phyloP scores from a whole-genome alignment of 805 yeast species.

The Blastobotrys americana region DNA sequence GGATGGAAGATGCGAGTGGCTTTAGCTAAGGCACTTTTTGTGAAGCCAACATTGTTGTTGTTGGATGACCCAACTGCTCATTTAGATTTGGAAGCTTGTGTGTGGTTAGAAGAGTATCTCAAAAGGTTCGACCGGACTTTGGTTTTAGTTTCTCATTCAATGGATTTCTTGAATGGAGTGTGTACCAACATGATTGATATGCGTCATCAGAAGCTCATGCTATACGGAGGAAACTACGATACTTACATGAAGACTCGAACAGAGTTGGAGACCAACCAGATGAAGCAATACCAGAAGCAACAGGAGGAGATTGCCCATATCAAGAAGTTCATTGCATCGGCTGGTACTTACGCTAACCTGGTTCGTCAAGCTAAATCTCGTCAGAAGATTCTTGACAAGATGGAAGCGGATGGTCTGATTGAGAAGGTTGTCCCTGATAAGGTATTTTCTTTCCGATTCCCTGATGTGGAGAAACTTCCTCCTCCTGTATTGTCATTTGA shows the following conservation, averaged over 20 bases:
- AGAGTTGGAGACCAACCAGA: conserved; percentile 94
- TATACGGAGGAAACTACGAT: conserved; percentile 98
- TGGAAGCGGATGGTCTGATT: conserved; percentile 97
- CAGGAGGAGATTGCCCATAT: conserved; percentile 98
- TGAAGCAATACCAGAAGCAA: conserved; percentile 94
- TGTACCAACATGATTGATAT: conserved; percentile 97
- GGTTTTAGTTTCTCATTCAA: conserved; percentile 94
- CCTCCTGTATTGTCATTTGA: conserved; percentile 98
- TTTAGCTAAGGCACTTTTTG: conserved; percentile 93
- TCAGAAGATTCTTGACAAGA: conserved; percentile 98
- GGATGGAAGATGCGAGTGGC: conserved; percentile 99
- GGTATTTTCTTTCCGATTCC: conserved; percentile 90
- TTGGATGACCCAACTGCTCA: conserved; percentile 99
- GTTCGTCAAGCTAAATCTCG: conserved; percentile 98
- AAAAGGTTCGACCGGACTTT: conserved; percentile 90
- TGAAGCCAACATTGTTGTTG: conserved; percentile 88
- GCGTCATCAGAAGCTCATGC: conserved; percentile 68
- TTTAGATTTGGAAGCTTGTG: conserved; percentile 98
- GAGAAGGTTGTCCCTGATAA: conserved; percentile 88
- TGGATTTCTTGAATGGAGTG: conserved; percentile 98
- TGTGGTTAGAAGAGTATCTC: conserved; percentile 97
- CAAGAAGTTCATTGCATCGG: conserved; percentile 97
- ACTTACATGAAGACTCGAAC: conserved; percentile 89
- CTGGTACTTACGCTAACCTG: conserved; percentile 98
- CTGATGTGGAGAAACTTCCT: conserved; percentile 93